phyloP scores from a whole-genome alignment of 495 filamentous ascomycete species.

The Hamigera avellanea region DNA sequence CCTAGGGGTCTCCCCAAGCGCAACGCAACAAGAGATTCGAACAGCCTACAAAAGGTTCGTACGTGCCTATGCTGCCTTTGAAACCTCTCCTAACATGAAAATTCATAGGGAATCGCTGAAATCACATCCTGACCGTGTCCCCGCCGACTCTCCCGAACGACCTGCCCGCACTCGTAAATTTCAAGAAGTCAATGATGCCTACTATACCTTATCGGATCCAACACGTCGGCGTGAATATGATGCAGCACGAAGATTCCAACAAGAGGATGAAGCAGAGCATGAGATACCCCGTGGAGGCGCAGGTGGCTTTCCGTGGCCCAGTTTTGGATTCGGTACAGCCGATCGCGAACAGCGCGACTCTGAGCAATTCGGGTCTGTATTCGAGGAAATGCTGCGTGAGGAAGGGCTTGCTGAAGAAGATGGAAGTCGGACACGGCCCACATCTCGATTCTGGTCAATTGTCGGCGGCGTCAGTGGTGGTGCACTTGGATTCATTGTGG shows the following conservation, averaged over 20 bases:
- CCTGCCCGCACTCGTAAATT: slow-evolving; percentile 76
- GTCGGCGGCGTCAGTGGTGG: slow-evolving; percentile 80
- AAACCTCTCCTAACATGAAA: too few relatives aligned
- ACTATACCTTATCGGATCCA: slow-evolving; percentile 84
- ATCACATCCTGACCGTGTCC: slow-evolving; percentile 87
- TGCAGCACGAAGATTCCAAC: slow-evolving; percentile 45
- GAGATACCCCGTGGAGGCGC: slow-evolving; percentile 40
- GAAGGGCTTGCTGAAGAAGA: slow-evolving; percentile 67
- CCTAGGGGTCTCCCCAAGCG: slow-evolving; percentile 62
- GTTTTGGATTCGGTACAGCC: slow-evolving; percentile 44
- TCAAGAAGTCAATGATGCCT: slow-evolving; percentile 95
- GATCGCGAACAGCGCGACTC: slow-evolving; percentile 41
- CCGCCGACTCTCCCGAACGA: slow-evolving; percentile 74
- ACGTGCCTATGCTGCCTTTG: neutral
- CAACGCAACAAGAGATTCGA: slow-evolving; percentile 75
- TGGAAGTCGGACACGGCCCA: slow-evolving; percentile 33
- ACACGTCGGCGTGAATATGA: slow-evolving; percentile 82
- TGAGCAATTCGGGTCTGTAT: slow-evolving; percentile 79
- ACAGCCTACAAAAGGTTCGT: slow-evolving; percentile 83
- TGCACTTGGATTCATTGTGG: slow-evolving; percentile 88
- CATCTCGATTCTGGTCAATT: slow-evolving; percentile 72
- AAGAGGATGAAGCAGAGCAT: slow-evolving; percentile 44
- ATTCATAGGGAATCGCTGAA: slow-evolving; percentile 70
- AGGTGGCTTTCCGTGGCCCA: slow-evolving; percentile 48
- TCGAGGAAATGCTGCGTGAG: slow-evolving; percentile 97